phyloP scores from a whole-genome alignment of 2,329 filamentous ascomycete genomes.

The Aspergillus carbonarius region DNA sequence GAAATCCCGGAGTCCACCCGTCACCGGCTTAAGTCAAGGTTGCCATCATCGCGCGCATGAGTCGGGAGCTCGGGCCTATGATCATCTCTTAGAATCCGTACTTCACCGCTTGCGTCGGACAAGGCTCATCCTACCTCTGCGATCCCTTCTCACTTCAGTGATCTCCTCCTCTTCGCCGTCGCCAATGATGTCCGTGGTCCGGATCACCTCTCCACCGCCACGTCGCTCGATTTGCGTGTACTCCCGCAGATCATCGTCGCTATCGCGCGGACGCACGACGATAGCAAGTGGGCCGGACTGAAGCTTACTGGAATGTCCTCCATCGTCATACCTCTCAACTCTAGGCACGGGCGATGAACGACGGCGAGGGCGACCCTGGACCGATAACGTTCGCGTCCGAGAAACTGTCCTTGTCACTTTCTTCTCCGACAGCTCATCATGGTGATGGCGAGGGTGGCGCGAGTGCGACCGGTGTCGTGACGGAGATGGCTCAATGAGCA shows the following conservation, averaged over 20 bases:
- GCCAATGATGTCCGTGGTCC: conserved; percentile 35
- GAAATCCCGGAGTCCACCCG: not conserved
- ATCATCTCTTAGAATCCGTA: conserved; percentile 14
- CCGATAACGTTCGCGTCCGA: conserved; percentile 37
- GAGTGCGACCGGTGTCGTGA: conserved; percentile 29
- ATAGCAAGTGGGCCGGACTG: conserved; percentile 52
- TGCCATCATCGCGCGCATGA: conserved; percentile 69
- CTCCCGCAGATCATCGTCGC: conserved; percentile 65
- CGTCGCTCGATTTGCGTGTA: conserved; percentile 66
- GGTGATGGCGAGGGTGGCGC: conserved; percentile 17
- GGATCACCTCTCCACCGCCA: conserved; percentile 35
- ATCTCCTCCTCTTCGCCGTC: conserved; percentile 52
- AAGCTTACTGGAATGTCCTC: conserved; percentile 32
- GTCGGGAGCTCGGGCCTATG: conserved; percentile 61
- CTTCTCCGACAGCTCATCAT: conserved; percentile 29
- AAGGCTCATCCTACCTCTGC: conserved; percentile 82
- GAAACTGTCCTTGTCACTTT: conserved; percentile 28
- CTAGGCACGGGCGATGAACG: conserved; percentile 39
- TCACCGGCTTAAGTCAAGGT: conserved; percentile 60
- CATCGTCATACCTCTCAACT: conserved; percentile 34
- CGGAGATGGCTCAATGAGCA: conserved; percentile 34
- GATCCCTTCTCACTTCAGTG: conserved; percentile 73
- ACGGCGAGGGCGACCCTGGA: conserved; percentile 33
- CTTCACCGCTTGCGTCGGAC: conserved; percentile 24
- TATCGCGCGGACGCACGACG: conserved; percentile 48